Evolutionary conservation across 78 protist genomes (phyloP).

Genomic region (Dictyostelium citrinum): DNA sequence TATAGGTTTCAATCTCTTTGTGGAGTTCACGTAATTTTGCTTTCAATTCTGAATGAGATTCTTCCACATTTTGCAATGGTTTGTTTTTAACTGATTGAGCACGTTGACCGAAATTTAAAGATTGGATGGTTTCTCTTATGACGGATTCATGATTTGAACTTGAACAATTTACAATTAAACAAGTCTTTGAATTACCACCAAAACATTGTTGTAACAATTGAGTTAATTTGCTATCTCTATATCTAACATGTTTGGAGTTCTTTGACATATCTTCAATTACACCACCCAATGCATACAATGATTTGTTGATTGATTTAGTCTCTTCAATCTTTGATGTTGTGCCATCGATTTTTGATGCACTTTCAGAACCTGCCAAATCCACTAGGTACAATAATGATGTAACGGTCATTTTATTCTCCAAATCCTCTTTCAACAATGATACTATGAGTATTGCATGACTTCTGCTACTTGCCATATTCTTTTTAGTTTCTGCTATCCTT

Average conservation of each 20-base stretch:
- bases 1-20: neutral
- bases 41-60: constrained; percentile 7
- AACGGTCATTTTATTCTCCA: neutral
- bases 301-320: constrained; percentile 85
- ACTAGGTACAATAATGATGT: constrained; percentile 75
- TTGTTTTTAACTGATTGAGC: constrained; percentile 31
- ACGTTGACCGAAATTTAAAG: constrained; percentile 13
- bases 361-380: constrained; percentile 94
- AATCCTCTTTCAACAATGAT: neutral
- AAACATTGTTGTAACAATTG: constrained; percentile 83
- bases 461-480: constrained; percentile 31
- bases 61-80: constrained; percentile 8
- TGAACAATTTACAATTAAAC: constrained; percentile 85
- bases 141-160: constrained; percentile 21
- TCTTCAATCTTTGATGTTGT: constrained; percentile 71
- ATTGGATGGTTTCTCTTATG: neutral
- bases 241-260: constrained; percentile 76
- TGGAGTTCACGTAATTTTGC: neutral
- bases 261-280: constrained; percentile 82
- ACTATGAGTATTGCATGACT: constrained; percentile 39
- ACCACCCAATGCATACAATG: constrained; percentile 89
- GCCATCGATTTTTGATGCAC: constrained; percentile 86
- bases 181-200: constrained; percentile 90
- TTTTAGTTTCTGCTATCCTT: neutral
- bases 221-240: constrained; percentile 89